Base-by-base conservation (phyloP, 306 rosid genomes). In the Purshia tridentata region DNA sequence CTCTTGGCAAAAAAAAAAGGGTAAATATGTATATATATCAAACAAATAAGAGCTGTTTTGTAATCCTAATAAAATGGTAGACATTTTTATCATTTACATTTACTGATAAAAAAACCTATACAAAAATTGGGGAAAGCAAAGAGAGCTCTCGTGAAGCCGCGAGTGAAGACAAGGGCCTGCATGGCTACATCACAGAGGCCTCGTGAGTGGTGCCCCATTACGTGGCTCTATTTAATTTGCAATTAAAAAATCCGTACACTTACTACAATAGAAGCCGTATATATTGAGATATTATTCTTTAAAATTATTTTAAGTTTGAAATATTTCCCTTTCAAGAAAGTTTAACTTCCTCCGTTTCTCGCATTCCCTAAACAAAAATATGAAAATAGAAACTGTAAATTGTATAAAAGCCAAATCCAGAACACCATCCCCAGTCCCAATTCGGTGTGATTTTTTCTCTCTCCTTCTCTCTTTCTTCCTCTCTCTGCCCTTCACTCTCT, bases 401-500 rank as follows among this genome's bases (percentile, higher is more conserved):
- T 48, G 41, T 71, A 73, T 77, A 79, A 76, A 84, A 70, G 45
- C 18, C 70, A 44, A 44, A 53, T 15, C 61, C 75, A 29, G 70
- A 57, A 29, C 35, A 29, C 35, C 61, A 54, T 74, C 72, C 35
- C 35, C 2, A 42, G 23, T 69, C 75, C 72, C 18, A 22, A 49
- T 67, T 55, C 18, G 72, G 74, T 40, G 45, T 57, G 65, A 65
- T 42, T 61, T 75, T 74, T 80, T 49, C 23, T 8, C 23, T 20
- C 12, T 55, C 40, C 6, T 15, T 44, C 42, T 54, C 39, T 35
- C 62, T 58, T 47, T 60, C 49, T 63, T 37, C 40, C 29, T 57
- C 54, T 71, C 57, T 78, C 78, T 52, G 46, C 57, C 67, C 53
- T 22, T 23, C 8, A 15, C 42, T 65, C 54, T 57, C 10, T 12